Conservation (phyloP, 208 protist species). For the Leishmania guyanensis region DNA sequence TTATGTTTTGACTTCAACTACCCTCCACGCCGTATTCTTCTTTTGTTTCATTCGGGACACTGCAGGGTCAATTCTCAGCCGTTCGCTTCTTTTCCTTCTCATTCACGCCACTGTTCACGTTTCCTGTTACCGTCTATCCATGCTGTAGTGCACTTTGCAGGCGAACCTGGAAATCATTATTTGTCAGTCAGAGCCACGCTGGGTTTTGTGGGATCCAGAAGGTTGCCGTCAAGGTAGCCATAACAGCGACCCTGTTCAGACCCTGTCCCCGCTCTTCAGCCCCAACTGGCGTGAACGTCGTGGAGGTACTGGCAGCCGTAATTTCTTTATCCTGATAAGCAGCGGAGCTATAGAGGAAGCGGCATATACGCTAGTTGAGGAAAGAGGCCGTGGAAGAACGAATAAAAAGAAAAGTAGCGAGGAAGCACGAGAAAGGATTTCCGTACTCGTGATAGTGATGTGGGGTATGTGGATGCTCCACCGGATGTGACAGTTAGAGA, state of each 20-base stretch:
- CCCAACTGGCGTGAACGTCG: neutral
- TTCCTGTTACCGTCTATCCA: neutral
- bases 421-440: neutral
- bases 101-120: neutral
- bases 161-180: neutral
- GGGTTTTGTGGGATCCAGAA: neutral
- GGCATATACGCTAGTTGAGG: neutral
- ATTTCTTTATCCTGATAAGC: neutral
- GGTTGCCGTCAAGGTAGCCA: neutral
- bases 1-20: neutral
- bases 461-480: too few relatives aligned
- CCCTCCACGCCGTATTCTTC: neutral
- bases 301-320: too few relatives aligned
- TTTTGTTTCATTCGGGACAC: too few relatives aligned
- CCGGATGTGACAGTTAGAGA: neutral
- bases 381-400: neutral
- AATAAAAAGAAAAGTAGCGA: neutral
- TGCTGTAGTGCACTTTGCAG: neutral
- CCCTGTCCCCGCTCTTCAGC: neutral
- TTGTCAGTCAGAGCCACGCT: too few relatives aligned
- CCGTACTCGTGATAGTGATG: neutral
- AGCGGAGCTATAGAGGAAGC: neutral
- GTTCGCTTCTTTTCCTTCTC: neutral
- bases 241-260: neutral
- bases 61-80: too few relatives aligned